Conservation (phyloP, 2,329 filamentous ascomycete species). For the Parascedosporium putredinis region DNA sequence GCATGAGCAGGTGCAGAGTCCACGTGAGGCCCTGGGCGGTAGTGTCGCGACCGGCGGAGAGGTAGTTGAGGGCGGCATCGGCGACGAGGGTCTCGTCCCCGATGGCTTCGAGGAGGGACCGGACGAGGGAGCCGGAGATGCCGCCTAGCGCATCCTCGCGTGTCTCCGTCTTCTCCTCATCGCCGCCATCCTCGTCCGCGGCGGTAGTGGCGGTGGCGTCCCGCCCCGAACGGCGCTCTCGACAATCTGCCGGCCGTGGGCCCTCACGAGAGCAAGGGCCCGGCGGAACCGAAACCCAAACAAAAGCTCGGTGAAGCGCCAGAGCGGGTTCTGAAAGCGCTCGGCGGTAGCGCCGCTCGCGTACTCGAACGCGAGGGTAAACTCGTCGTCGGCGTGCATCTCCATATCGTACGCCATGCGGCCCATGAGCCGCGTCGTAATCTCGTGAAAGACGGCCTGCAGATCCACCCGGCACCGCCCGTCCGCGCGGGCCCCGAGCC, state of each 20-base stretch:
- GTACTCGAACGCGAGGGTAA: constrained; percentile 50
- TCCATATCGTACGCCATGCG: constrained; percentile 61
- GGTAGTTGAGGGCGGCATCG: constrained; percentile 55
- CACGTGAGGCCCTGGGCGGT: constrained; percentile 56
- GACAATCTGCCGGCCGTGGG: constrained; percentile 48
- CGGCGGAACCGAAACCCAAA: constrained; percentile 35
- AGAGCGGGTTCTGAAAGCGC: constrained; percentile 57
- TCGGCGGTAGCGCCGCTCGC: constrained; percentile 50
- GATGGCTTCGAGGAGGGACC: constrained; percentile 48
- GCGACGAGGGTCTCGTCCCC: constrained; percentile 45
- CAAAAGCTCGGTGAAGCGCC: constrained; percentile 47
- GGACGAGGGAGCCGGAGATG: constrained; percentile 46
- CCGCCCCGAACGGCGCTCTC: no score
- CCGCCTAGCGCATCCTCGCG: constrained; percentile 13
- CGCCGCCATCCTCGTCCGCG: no score
- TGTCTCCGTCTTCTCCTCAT: no score
- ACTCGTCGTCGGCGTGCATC: constrained; percentile 50
- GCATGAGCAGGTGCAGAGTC: constrained; percentile 51
- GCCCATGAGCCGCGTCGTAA: constrained; percentile 58
- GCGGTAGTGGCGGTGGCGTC: no score
- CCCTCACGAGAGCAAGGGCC: constrained; percentile 38
- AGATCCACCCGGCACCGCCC: constrained; percentile 35
- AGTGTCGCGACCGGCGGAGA: constrained; percentile 55
- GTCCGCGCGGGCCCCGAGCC: constrained; percentile 14
- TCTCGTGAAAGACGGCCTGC: constrained; percentile 50